These are phyloP conservation scores for Alternaria rosae DNA, from an alignment of 2,329 filamentous ascomycete species.

Conservation along the genomic window DNA sequence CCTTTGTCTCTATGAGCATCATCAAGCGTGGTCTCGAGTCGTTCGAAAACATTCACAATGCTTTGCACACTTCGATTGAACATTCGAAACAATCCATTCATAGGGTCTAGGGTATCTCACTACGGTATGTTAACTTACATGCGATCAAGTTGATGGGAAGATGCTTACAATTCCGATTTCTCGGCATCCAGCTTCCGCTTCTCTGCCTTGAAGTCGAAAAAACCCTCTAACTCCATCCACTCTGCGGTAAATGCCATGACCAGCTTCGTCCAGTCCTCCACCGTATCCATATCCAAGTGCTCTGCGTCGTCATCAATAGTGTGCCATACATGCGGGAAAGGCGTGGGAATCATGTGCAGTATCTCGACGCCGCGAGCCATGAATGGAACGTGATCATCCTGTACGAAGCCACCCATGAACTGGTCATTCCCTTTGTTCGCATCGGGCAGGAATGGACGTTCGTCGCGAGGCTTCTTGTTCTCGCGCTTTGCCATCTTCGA, in stretches of 20 bases:
- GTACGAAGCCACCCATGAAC: conserved; percentile 66
- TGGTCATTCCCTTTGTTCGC: conserved; percentile 62
- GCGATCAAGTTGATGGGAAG: conserved; percentile 11
- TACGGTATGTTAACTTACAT: conserved; percentile 32
- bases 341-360: conserved; percentile 86
- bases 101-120: conserved; percentile 41
- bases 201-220: conserved; percentile 36
- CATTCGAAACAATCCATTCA: conserved; percentile 6
- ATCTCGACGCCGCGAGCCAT: conserved; percentile 87
- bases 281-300: conserved; percentile 81
- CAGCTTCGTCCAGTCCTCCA: conserved; percentile 88
- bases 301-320: conserved; percentile 82
- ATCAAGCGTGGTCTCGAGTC: neutral
- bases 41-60: neutral
- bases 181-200: conserved; percentile 23
- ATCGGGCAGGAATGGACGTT: conserved; percentile 65
- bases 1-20: conserved; percentile 14
- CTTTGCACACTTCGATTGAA: neutral
- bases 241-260: conserved; percentile 86
- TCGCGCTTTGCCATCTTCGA: conserved; percentile 47
- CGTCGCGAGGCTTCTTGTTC: conserved; percentile 39
- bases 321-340: conserved; percentile 90
- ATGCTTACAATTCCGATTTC: conserved; percentile 50
- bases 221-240: conserved; percentile 76
- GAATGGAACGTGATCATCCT: conserved; percentile 94